A percentile compares a stretch with the other conserved stretches of the same genome.
phyloP scores from a whole-genome alignment of 1,284 basidiomycete species.

The Flammula alnicola region DNA sequence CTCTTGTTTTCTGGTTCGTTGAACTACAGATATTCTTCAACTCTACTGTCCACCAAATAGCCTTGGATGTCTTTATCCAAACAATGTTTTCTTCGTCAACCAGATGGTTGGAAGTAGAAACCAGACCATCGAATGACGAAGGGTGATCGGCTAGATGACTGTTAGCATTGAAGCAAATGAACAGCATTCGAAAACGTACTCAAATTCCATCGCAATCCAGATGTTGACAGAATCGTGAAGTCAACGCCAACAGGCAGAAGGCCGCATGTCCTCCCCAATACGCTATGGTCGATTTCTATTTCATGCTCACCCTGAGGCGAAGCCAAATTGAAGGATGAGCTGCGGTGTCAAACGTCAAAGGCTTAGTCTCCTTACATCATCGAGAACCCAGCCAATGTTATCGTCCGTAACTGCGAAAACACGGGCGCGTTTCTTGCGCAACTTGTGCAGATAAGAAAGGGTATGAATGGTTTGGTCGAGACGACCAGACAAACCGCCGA shows the following conservation, averaged over 20 bases:
- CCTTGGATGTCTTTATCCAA: slow-evolving; percentile 76
- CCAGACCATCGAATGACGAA: slow-evolving; percentile 80
- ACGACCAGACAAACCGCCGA: slow-evolving; percentile 90
- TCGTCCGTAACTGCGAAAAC: slow-evolving; percentile 87
- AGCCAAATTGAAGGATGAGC: no score
- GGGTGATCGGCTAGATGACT: slow-evolving; percentile 50
- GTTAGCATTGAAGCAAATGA: slow-evolving; percentile 2
- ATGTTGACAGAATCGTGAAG: slow-evolving; percentile 77
- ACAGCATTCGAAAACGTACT: slow-evolving; percentile 48
- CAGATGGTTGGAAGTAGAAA: slow-evolving; percentile 94
- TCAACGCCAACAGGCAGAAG: slow-evolving; percentile 88
- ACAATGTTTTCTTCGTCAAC: slow-evolving; percentile 64
- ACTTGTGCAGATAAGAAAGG: slow-evolving; percentile 83
- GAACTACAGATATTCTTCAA: slow-evolving; percentile 38
- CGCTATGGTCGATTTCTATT: slow-evolving; percentile 73
- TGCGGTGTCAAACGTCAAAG: no score
- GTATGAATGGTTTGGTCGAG: slow-evolving; percentile 95
- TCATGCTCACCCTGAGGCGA: slow-evolving; percentile 77
- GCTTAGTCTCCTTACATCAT: slow-evolving; percentile 72
- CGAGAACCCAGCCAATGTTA: slow-evolving; percentile 88
- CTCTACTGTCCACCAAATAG: slow-evolving; percentile 91
- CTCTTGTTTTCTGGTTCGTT: no score
- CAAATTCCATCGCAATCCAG: slow-evolving; percentile 90
- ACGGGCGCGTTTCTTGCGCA: slow-evolving; percentile 63
- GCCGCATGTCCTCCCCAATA: slow-evolving; percentile 90